Evolutionary conservation across 2,329 filamentous ascomycete species (phyloP).

Genomic region (Sclerotinia spermophila): DNA sequence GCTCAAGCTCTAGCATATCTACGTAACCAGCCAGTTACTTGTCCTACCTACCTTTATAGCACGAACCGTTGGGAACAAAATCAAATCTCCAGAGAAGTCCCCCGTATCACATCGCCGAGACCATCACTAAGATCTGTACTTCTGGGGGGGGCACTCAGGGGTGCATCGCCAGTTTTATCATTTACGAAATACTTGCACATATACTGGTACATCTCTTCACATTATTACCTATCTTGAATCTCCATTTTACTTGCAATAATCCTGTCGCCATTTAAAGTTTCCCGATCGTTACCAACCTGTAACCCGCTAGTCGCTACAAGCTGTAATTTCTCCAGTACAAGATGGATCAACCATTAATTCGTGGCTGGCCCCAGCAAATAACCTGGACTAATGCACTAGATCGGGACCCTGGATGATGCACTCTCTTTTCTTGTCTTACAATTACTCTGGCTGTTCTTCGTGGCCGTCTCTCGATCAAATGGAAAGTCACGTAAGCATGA

Average conservation of each 20-base stretch:
- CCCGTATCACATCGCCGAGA: constrained; percentile 9
- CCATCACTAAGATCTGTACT: constrained; percentile 11
- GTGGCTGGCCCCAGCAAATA: not conserved
- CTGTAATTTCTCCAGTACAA: not conserved
- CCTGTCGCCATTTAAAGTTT: constrained; percentile 3
- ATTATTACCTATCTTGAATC: not conserved
- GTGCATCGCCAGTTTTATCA: not conserved
- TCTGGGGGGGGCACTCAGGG: not conserved
- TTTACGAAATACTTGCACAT: not conserved
- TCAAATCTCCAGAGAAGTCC: constrained; percentile 1
- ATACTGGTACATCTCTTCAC: not conserved
- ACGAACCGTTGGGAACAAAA: not conserved
- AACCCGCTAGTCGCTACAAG: constrained; percentile 1
- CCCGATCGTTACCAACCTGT: not conserved
- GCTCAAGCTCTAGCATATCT: constrained; percentile 1
- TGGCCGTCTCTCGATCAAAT: constrained; percentile 13
- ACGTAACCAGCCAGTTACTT: not conserved
- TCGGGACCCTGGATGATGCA: constrained; percentile 13
- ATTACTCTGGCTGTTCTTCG: constrained; percentile 16
- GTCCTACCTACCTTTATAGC: not conserved
- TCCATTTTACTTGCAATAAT: not conserved
- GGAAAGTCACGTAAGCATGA: constrained; percentile 16
- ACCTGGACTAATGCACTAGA: constrained; percentile 8
- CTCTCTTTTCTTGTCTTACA: not conserved
- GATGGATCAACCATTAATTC: not conserved